Conservation (phyloP, 306 rosid genomes). For the Alnus rubra region DNA sequence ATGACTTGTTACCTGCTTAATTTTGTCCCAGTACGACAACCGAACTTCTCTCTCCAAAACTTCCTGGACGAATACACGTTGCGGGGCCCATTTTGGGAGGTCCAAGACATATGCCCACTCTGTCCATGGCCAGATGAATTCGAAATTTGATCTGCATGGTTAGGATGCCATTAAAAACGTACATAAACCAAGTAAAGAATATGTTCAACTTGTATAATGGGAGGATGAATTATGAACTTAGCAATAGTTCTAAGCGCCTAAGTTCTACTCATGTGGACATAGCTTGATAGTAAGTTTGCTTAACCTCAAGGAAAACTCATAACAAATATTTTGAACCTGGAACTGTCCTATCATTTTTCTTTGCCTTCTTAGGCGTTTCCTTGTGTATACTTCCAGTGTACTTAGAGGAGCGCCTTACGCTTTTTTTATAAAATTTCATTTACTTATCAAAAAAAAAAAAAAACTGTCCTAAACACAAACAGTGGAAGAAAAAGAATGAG, state of each 20-base stretch:
- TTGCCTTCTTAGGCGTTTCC: too few relatives aligned
- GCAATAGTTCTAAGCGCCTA: neutral
- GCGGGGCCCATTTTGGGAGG: constrained; percentile 99
- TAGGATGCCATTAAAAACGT: constrained; percentile 22
- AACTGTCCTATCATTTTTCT: neutral
- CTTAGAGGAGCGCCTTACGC: too few relatives aligned
- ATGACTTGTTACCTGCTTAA: constrained; percentile 78
- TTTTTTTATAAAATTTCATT: too few relatives aligned
- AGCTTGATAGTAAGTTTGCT: neutral
- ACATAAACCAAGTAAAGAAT: neutral
- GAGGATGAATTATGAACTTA: neutral
- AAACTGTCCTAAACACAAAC: neutral
- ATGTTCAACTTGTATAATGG: neutral
- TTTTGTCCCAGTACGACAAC: constrained; percentile 96
- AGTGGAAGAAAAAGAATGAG: neutral
- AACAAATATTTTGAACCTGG: neutral
- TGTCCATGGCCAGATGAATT: constrained; percentile 99
- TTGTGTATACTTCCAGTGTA: too few relatives aligned
- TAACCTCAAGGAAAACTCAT: neutral
- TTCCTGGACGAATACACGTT: constrained; percentile 96
- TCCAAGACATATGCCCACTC: constrained; percentile 95
- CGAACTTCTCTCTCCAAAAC: constrained; percentile 99
- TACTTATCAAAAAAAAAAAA: too few relatives aligned
- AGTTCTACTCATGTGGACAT: neutral
- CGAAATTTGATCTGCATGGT: constrained; percentile 84